phyloP scores from a whole-genome alignment of 2,329 filamentous ascomycete species.

The Colletotrichum spinosum region DNA sequence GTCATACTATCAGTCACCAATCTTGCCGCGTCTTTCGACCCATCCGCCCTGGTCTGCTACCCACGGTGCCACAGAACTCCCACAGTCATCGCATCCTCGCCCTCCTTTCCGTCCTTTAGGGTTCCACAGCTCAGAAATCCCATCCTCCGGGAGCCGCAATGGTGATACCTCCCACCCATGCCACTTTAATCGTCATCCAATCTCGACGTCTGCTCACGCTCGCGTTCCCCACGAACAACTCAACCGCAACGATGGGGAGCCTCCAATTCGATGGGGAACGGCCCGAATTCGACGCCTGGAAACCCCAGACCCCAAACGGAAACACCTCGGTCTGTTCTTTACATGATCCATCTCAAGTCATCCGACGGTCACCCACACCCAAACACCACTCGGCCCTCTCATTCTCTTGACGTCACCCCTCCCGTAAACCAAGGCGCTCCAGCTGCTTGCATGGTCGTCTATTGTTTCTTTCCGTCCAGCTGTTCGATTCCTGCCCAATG shows the following conservation, averaged over 20 bases:
- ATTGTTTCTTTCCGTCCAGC: slow-evolving; percentile 9
- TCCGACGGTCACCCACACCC: slow-evolving; percentile 14
- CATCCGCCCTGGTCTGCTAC: background rate
- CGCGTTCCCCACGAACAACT: background rate
- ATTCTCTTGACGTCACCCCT: slow-evolving; percentile 34
- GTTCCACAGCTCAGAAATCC: slow-evolving; percentile 22
- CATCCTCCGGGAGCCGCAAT: slow-evolving; percentile 29
- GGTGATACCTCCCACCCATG: slow-evolving; percentile 9
- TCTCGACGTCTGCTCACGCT: slow-evolving; percentile 1
- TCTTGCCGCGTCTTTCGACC: slow-evolving; percentile 6
- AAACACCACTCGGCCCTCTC: slow-evolving; percentile 23
- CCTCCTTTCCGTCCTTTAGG: slow-evolving; percentile 4
- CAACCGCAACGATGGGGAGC: background rate
- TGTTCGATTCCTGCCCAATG: slow-evolving; percentile 6
- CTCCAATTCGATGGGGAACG: slow-evolving; percentile 28
- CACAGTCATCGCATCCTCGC: background rate
- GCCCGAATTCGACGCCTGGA: slow-evolving; percentile 34
- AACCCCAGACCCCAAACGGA: slow-evolving; percentile 31
- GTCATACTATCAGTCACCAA: slow-evolving; percentile 22
- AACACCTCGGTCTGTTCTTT: slow-evolving; percentile 29
- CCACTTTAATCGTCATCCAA: slow-evolving; percentile 6
- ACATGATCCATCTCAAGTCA: slow-evolving; percentile 29
- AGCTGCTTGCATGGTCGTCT: background rate
- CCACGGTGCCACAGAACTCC: slow-evolving; percentile 1
- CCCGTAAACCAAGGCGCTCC: slow-evolving; percentile 21